phyloP scores from a whole-genome alignment of 441 rosid genomes.

The Brassica hybrid region DNA sequence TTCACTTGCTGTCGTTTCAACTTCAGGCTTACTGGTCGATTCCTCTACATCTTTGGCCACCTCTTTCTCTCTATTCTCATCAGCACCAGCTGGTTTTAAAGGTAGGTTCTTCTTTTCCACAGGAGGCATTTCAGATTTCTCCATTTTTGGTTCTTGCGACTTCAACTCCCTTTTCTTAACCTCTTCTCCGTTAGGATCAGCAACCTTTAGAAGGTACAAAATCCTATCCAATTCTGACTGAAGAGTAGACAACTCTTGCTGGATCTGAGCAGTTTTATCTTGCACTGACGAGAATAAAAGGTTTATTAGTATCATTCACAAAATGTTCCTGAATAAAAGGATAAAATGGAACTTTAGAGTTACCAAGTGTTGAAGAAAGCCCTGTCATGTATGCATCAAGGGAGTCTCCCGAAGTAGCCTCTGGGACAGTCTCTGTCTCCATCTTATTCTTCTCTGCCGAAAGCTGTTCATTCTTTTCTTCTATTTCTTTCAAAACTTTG shows the following conservation, averaged over 20 bases:
- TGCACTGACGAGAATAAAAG: slow-evolving; percentile 59
- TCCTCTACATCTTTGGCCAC: slow-evolving; percentile 39
- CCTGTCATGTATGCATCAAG: slow-evolving; percentile 96
- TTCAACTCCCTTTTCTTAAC: slow-evolving; percentile 65
- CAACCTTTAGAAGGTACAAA: slow-evolving; percentile 78
- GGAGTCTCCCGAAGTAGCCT: slow-evolving; percentile 71
- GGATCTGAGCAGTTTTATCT: slow-evolving; percentile 64
- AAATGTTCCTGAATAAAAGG: background rate
- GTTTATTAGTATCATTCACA: background rate
- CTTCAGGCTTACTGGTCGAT: slow-evolving; percentile 45
- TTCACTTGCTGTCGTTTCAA: slow-evolving; percentile 45
- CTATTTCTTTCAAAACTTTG: slow-evolving; percentile 66
- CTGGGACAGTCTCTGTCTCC: slow-evolving; percentile 55
- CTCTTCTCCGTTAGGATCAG: slow-evolving; percentile 92
- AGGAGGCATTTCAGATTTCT: slow-evolving; percentile 45
- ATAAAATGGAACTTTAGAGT: background rate
- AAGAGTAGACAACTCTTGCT: slow-evolving; percentile 72
- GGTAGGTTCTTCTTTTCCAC: slow-evolving; percentile 43
- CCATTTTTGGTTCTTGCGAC: slow-evolving; percentile 46
- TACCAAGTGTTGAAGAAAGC: slow-evolving; percentile 88
- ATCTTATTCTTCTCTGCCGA: slow-evolving; percentile 68
- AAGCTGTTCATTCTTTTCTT: slow-evolving; percentile 60
- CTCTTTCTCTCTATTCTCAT: slow-evolving; percentile 41
- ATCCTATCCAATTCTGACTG: slow-evolving; percentile 80
- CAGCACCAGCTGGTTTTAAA: slow-evolving; percentile 43